phyloP scores from a whole-genome alignment of 306 rosid genomes.

The Leucaena leucocephala region DNA sequence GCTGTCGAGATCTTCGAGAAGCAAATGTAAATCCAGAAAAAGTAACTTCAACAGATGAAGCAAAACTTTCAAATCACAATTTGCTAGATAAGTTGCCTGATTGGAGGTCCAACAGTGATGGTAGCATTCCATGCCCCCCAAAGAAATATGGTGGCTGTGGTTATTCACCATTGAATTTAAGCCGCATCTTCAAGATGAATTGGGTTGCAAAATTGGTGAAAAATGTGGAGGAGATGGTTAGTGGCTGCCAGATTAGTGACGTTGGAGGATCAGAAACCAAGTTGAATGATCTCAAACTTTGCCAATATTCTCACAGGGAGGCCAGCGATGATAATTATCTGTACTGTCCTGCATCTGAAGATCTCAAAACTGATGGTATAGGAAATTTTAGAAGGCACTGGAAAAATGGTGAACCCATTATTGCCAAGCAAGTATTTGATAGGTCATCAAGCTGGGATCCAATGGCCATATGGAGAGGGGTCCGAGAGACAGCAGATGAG shows the following conservation, averaged over 20 bases:
- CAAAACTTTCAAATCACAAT: slow-evolving; percentile 49
- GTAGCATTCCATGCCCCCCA: slow-evolving; percentile 91
- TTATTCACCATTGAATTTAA: slow-evolving; percentile 63
- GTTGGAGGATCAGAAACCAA: slow-evolving; percentile 43
- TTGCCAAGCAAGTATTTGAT: slow-evolving; percentile 81
- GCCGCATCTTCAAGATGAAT: slow-evolving; percentile 96
- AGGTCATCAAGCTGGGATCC: slow-evolving; percentile 92
- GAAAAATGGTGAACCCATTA: slow-evolving; percentile 81
- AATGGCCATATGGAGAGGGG: slow-evolving; percentile 76
- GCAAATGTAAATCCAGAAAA: slow-evolving; percentile 50
- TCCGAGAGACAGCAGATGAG: slow-evolving; percentile 75
- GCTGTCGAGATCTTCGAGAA: slow-evolving; percentile 85
- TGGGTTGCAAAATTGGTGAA: slow-evolving; percentile 98
- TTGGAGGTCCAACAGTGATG: slow-evolving; percentile 76
- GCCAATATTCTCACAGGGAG: slow-evolving; percentile 66
- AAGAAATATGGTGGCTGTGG: slow-evolving; percentile 94
- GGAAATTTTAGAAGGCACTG: slow-evolving; percentile 80
- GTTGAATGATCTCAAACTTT: slow-evolving; percentile 48
- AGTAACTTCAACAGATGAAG: slow-evolving; percentile 46
- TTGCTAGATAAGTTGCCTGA: slow-evolving; percentile 57
- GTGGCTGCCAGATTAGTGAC: slow-evolving; percentile 70
- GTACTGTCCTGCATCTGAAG: slow-evolving; percentile 72
- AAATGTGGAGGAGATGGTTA: slow-evolving; percentile 98
- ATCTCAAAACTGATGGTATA: slow-evolving; percentile 72
- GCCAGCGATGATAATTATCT: slow-evolving; percentile 62